phyloP scores from a whole-genome alignment of 176 grass and related monocot genomes.

The Paspalum notatum region DNA sequence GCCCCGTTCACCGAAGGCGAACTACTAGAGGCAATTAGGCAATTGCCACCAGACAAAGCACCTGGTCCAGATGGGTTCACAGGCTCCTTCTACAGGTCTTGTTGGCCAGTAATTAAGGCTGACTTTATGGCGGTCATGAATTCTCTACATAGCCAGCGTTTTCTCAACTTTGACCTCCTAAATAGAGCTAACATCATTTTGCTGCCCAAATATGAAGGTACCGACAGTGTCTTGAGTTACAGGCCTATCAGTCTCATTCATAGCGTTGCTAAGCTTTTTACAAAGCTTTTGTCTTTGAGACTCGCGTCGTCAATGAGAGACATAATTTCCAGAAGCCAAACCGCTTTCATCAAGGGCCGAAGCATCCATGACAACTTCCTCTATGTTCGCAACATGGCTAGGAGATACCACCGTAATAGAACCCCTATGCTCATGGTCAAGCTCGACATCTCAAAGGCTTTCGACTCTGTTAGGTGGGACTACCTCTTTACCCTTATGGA shows the following conservation, averaged over 20 bases:
- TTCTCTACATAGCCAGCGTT: neutral
- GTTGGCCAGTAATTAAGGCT: neutral
- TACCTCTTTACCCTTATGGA: too few relatives aligned
- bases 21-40: neutral
- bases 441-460: neutral
- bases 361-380: neutral
- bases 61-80: neutral
- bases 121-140: neutral
- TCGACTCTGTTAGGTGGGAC: neutral
- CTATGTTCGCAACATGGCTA: too few relatives aligned
- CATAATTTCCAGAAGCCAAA: too few relatives aligned
- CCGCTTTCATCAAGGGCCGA: too few relatives aligned
- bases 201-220: neutral
- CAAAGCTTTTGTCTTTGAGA: too few relatives aligned
- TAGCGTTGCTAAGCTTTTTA: too few relatives aligned
- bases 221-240: neutral
- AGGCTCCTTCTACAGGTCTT: neutral
- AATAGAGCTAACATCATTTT: neutral
- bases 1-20: neutral
- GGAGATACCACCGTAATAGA: neutral
- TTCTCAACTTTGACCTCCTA: accelerated
- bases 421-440: neutral
- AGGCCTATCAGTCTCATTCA: neutral
- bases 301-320: too few relatives aligned
- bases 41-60: too few relatives aligned